Evolutionary conservation across 805 yeast genomes (phyloP), one percentile per base, ranked within the genome.

Genomic region (Hermanozyma aechmeae): DNA sequence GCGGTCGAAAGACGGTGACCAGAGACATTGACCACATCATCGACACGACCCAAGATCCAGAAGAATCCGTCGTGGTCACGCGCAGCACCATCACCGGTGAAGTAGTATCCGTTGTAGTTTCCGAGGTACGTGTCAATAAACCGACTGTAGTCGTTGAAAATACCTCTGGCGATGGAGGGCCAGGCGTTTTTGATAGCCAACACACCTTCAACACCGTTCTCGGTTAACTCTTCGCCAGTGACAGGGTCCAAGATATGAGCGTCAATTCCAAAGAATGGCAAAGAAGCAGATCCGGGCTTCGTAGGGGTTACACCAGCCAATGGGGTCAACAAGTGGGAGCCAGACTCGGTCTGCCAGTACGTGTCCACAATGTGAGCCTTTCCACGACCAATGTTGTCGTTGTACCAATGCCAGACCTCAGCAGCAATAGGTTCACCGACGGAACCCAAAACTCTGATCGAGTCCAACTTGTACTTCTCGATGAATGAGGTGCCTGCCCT

Each of bases 111-210:
- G 35, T 89, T 84, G 65, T 89, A 92, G 29, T 96, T 95, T 47
- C 77, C 79, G 53, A 92, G 68, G 58, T 92, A 92, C 23, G 97
- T 92, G 37, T 89, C 96, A 48, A 86, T 63, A 62, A 71, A 89
- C 48, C 95, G 77, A 38, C 64, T 61, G 56, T 89, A 93, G 56
- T 87, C 85, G 51, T 79, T 79, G 77, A 79, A 87, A 36, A 92
- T 92, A 31, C 96, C 77, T 64, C 98, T 79, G 17, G 97, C 92
- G 78, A 92, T 87, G n/a, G 96, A 86, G 33, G 98, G 98, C 98
- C 98, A 92, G 21, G 96, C 72, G 27, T 76, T 67, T 51, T 76
- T 78, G 49, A 92, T 75, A 19, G 95, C 96, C 39, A 92, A 68
- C 17, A 92, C 96, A 61, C 98, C 98, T 58, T 86, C 97, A 33